Evolutionary conservation across 2,329 filamentous ascomycete species (phyloP).

Genomic region (Grosmannia clavigera): DNA sequence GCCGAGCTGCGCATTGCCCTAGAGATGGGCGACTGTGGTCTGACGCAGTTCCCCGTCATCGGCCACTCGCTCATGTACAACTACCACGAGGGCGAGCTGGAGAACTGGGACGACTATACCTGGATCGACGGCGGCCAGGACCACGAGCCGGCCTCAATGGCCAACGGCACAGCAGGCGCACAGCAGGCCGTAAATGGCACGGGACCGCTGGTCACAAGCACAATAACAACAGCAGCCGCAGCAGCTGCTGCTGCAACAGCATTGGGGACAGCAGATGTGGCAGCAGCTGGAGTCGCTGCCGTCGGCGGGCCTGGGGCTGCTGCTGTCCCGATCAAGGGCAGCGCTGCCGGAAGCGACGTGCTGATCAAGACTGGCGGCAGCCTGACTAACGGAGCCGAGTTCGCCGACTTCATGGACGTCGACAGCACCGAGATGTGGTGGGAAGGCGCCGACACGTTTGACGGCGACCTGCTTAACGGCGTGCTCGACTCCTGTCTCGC

Average conservation of each 20-base stretch:
- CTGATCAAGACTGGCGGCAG: neutral
- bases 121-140: slow-evolving; percentile 31
- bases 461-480: slow-evolving; percentile 39
- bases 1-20: slow-evolving; percentile 67
- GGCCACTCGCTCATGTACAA: slow-evolving; percentile 56
- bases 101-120: slow-evolving; percentile 50
- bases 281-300: neutral
- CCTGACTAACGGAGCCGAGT: slow-evolving; percentile 21
- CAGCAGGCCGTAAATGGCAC: neutral
- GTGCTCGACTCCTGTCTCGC: slow-evolving; percentile 45
- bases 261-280: neutral
- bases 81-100: slow-evolving; percentile 66
- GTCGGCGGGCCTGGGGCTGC: neutral
- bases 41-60: slow-evolving; percentile 67
- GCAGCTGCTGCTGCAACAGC: neutral
- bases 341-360: neutral
- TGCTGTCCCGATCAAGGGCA: neutral
- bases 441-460: slow-evolving; percentile 44
- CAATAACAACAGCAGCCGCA: neutral
- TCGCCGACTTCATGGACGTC: slow-evolving; percentile 45
- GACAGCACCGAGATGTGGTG: slow-evolving; percentile 45
- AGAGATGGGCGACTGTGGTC: slow-evolving; percentile 60
- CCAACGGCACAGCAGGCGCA: neutral
- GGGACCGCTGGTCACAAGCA: neutral
- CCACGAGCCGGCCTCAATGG: slow-evolving; percentile 11